Base-by-base conservation (phyloP, 805 yeast genomes). In the Candida piceae region DNA sequence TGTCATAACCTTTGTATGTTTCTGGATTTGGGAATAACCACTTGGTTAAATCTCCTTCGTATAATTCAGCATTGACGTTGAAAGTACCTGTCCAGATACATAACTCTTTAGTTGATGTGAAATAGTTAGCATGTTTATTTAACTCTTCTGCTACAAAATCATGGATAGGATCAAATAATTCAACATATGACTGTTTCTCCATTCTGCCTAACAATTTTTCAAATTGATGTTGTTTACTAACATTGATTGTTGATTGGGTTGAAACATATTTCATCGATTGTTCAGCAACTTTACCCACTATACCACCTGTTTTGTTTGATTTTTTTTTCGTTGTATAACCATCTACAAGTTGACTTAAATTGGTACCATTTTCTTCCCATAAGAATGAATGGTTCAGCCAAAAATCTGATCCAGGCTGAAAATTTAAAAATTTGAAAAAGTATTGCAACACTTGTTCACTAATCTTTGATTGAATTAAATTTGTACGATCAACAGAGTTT, bases 101-200 rank as follows among this genome's bases (percentile, higher is more conserved):
- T 15, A 75, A 57, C 12, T 70, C 70, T 38, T 60, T 63, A 23
- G 50, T 52, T 5, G 64, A 63, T 8, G 66, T 62, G 45, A 60
- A 76, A 42, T 68, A 69, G 22, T 52, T 49, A 4, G 68, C 42
- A 16, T 68, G 52, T 37, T 62, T 64, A 10, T 57, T 58, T 21
- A 75, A 49, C 40, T 70, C 74, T 18, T 54, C 52, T 8, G 60
- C 54, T 13, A 75, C 70, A 50, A 65, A 73, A 40, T 73, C 76
- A 52, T 75, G 80, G 23, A 75, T 65, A 1, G 80, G 80, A 46
- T 74, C 76, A 44, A 63, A 64, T 6, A 75, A 52, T 5, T 55
- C 61, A 9, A 75, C 67, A 17, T 58, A 58, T 7, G 59, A 56
- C 47, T 73, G 78, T 34, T 66, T 71, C 31, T 67, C 69, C 24